Evolutionary conservation across 1,284 basidiomycete genomes (phyloP).

Genomic region (Termitomyces sp.): DNA sequence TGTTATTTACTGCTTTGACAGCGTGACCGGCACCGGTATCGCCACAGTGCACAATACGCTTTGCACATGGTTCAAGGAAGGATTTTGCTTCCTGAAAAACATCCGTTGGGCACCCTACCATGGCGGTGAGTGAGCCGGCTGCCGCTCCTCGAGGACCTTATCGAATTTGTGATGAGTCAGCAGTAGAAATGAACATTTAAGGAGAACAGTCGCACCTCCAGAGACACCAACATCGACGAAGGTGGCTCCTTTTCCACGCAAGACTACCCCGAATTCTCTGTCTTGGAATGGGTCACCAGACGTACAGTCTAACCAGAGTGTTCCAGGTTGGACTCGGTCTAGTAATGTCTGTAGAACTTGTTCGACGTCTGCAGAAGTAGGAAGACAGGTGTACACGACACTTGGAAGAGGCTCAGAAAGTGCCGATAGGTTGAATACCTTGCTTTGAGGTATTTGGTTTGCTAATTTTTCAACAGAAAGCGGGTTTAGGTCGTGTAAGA

Average conservation of each 20-base stretch:
- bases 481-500: constrained; percentile 7
- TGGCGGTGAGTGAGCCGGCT: constrained; percentile 8
- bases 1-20: constrained; percentile 13
- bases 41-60: constrained; percentile 7
- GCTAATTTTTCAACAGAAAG: background rate
- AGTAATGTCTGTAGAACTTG: constrained; percentile 2
- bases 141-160: constrained; percentile 10
- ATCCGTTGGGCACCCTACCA: constrained; percentile 9
- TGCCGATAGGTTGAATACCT: background rate
- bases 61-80: background rate
- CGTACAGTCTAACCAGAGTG: constrained; percentile 13
- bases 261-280: background rate
- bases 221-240: constrained; percentile 11
- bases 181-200: background rate
- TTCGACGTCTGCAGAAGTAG: constrained; percentile 7
- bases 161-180: background rate
- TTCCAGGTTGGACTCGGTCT: constrained; percentile 1
- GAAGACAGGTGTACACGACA: constrained; percentile 12
- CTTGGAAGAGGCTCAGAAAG: constrained; percentile 4
- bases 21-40: constrained; percentile 12
- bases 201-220: background rate
- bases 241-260: background rate
- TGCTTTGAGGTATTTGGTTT: constrained; percentile 1
- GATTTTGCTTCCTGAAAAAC: background rate
- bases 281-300: constrained; percentile 9